A percentile compares a stretch with the other conserved stretches of the same genome.
Evolutionary conservation across 2,329 filamentous ascomycete genomes (phyloP).

Genomic region (Aspergillus awamori): DNA sequence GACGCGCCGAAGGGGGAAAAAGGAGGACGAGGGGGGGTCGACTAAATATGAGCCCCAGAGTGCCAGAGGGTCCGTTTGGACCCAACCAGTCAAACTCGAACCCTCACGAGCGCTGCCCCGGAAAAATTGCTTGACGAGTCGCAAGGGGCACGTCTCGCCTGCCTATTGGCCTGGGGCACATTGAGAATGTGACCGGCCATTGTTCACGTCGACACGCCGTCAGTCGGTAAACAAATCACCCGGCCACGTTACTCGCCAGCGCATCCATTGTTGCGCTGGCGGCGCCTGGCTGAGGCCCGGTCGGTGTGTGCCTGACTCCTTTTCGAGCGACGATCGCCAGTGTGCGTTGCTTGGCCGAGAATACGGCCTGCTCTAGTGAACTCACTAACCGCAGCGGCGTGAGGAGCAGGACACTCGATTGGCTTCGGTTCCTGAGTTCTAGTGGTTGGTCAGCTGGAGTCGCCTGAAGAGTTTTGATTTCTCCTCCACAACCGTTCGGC

Average conservation of each 20-base stretch:
- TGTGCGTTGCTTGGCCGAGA: neutral
- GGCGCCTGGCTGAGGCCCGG: too few relatives aligned
- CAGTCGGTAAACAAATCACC: neutral
- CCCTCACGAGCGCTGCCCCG: conserved; percentile 2
- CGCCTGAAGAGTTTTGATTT: neutral
- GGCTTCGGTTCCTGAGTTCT: conserved; percentile 7
- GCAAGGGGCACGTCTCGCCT: conserved; percentile 18
- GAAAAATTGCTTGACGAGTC: conserved; percentile 19
- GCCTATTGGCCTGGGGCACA: conserved; percentile 11
- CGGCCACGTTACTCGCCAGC: conserved; percentile 6
- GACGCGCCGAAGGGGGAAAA: conserved; percentile 13
- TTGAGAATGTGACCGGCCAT: conserved; percentile 6
- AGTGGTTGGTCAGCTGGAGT: neutral
- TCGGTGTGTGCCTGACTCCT: conserved; percentile 1
- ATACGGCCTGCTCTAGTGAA: conserved; percentile 1
- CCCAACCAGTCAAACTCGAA: conserved; percentile 7
- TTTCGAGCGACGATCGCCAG: conserved; percentile 3
- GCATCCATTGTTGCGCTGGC: neutral
- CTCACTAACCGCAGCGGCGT: neutral
- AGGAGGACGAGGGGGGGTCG: conserved; percentile 10
- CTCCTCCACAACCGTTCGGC: neutral
- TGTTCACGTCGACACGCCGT: conserved; percentile 8
- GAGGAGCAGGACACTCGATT: neutral
- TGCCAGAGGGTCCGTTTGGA: too few relatives aligned
- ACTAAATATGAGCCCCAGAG: conserved; percentile 14